A percentile compares a stretch with the other conserved stretches of the same genome.
Evolutionary conservation across 805 yeast species (phyloP).

Genomic region (Yarrowia alimentaria): DNA sequence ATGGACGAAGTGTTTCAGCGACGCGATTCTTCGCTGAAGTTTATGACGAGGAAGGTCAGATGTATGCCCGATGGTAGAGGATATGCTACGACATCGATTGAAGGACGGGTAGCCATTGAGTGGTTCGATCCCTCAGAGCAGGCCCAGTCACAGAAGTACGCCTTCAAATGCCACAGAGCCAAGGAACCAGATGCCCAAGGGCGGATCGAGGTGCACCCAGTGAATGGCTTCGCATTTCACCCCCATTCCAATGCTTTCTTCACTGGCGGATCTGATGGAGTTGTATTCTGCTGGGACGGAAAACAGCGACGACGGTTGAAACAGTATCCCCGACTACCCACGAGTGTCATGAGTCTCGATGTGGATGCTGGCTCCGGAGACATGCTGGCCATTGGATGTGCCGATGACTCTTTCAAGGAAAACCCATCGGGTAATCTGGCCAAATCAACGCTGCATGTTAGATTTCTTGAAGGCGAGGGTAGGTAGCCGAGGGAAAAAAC

Average conservation of each 20-base stretch:
- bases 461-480: slow-evolving; percentile 2
- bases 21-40: slow-evolving; percentile 63
- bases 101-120: slow-evolving; percentile 78
- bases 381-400: slow-evolving; percentile 47
- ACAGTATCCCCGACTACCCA: slow-evolving; percentile 42
- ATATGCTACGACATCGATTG: slow-evolving; percentile 71
- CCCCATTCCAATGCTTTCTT: slow-evolving; percentile 44
- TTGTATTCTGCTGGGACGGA: slow-evolving; percentile 53
- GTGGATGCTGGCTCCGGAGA: slow-evolving; percentile 37
- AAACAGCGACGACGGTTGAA: slow-evolving; percentile 46
- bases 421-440: slow-evolving; percentile 28
- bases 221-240: slow-evolving; percentile 49
- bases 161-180: slow-evolving; percentile 75
- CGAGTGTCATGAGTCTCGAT: slow-evolving; percentile 47
- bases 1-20: slow-evolving; percentile 47
- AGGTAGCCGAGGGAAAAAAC: no score
- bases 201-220: slow-evolving; percentile 52
- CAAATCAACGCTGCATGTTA: slow-evolving; percentile 8
- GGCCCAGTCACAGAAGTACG: slow-evolving; percentile 52
- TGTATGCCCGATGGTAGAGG: slow-evolving; percentile 55
- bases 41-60: slow-evolving; percentile 58
- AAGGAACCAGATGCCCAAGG: slow-evolving; percentile 38
- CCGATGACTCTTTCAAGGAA: slow-evolving; percentile 51
- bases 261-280: slow-evolving; percentile 55
- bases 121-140: slow-evolving; percentile 53